A percentile compares a stretch with the other conserved stretches of the same genome.
Conservation (phyloP, 140 eudicot species). For the Anethum foeniculum region DNA sequence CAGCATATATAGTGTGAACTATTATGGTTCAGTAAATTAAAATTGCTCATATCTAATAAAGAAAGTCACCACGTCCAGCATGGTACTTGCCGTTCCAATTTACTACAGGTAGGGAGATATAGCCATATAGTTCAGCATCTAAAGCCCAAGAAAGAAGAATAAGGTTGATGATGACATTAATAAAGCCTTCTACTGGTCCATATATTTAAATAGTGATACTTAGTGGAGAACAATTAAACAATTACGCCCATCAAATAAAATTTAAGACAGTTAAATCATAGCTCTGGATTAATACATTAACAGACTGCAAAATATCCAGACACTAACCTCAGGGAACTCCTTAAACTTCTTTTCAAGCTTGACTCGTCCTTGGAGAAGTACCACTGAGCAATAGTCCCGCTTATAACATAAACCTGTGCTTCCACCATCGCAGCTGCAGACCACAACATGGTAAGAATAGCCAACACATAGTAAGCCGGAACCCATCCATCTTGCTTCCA, state of each 20-base stretch:
- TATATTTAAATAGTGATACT: neutral
- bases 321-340: slow-evolving; percentile 63
- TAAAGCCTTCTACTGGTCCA: neutral
- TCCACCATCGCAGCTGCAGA: slow-evolving; percentile 81
- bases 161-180: neutral
- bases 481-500: slow-evolving; percentile 97
- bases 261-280: neutral
- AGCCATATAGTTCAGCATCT: neutral
- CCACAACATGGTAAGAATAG: slow-evolving; percentile 88
- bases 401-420: slow-evolving; percentile 71
- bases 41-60: neutral
- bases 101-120: neutral
- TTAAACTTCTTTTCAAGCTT: slow-evolving; percentile 38
- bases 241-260: neutral
- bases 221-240: neutral
- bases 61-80: neutral
- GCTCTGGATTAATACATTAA: neutral
- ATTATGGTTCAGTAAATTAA: neutral
- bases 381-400: slow-evolving; percentile 96
- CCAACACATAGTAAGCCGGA: slow-evolving; percentile 79
- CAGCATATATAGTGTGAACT: neutral
- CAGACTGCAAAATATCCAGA: neutral
- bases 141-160: neutral
- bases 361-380: slow-evolving; percentile 77
- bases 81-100: neutral